A percentile compares a stretch with the other conserved stretches of the same genome.
These are phyloP conservation scores for Xerocomus brunneocitrinus DNA, from an alignment of 768 basidiomycete species.

Conservation along the genomic window DNA sequence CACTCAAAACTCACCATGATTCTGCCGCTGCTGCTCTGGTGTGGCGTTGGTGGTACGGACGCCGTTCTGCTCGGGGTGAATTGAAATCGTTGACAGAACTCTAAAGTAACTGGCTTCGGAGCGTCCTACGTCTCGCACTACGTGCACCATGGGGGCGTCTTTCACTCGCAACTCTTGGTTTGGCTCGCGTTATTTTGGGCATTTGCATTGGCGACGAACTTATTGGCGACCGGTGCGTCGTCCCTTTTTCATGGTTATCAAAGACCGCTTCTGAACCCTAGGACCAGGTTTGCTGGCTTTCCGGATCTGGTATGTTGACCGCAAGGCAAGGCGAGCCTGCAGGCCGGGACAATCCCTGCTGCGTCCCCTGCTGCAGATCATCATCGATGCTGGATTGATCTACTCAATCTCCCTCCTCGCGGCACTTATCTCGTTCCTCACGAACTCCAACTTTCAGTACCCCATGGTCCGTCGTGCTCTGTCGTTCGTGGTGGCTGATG, in stretches of 20 bases:
- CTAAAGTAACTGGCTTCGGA: constrained; percentile 16
- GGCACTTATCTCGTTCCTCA: constrained; percentile 29
- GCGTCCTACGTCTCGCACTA: constrained; percentile 15
- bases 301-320: constrained; percentile 31
- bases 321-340: constrained; percentile 12
- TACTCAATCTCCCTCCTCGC: constrained; percentile 35
- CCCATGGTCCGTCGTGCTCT: constrained; percentile 26
- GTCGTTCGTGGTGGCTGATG: not conserved
- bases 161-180: constrained; percentile 16
- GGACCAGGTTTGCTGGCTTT: constrained; percentile 25
- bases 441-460: constrained; percentile 29
- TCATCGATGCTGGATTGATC: constrained; percentile 36
- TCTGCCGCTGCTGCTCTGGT: constrained; percentile 30
- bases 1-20: constrained; percentile 25
- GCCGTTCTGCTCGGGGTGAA: not conserved
- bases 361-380: constrained; percentile 21
- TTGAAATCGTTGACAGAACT: not conserved
- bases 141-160: constrained; percentile 15
- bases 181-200: constrained; percentile 37
- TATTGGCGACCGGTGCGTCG: constrained; percentile 28
- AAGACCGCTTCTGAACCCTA: not conserved
- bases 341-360: constrained; percentile 6
- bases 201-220: constrained; percentile 32
- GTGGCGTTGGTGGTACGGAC: constrained; percentile 20
- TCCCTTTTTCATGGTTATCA: not conserved